These are phyloP conservation scores for Schizophyllum commune DNA, from an alignment of 1,284 basidiomycete species.

Conservation along the genomic window DNA sequence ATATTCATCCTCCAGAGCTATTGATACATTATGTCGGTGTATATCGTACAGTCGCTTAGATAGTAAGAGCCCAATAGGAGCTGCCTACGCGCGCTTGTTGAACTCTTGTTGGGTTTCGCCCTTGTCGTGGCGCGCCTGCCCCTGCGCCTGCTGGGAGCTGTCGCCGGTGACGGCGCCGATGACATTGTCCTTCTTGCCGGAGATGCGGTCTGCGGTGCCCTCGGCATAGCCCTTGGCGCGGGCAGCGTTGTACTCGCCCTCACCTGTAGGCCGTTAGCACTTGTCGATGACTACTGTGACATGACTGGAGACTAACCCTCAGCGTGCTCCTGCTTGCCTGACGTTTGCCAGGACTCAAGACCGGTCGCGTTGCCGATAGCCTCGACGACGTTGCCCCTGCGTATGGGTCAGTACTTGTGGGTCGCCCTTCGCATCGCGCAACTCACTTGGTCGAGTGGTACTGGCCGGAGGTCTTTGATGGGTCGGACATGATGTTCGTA, in stretches of 20 bases:
- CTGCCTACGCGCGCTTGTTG: conserved; percentile 27
- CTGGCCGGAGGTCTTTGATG: neutral
- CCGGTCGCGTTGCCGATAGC: conserved; percentile 44
- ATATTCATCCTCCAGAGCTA: too few species aligned
- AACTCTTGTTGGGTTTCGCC: conserved; percentile 47
- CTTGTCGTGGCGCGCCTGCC: conserved; percentile 52
- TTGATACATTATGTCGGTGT: too few species aligned
- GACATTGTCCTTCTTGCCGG: conserved; percentile 59
- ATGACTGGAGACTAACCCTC: conserved; percentile 32
- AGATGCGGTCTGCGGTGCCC: conserved; percentile 45
- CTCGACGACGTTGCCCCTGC: conserved; percentile 46
- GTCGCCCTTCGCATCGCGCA: too few species aligned
- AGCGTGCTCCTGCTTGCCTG: conserved; percentile 62
- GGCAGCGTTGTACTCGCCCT: conserved; percentile 46
- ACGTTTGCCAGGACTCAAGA: conserved; percentile 39
- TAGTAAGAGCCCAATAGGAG: too few species aligned
- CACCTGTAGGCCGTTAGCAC: conserved; percentile 50
- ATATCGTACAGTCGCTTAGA: too few species aligned
- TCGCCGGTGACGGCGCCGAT: conserved; percentile 44
- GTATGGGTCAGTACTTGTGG: too few species aligned
- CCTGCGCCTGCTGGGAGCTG: conserved; percentile 19
- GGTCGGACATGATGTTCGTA: neutral
- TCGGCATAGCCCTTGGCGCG: conserved; percentile 46
- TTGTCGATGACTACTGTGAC: conserved; percentile 31
- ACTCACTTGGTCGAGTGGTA: conserved; percentile 25